Base-by-base conservation (phyloP, 345 rosid genomes). In the Citrus sp. region DNA sequence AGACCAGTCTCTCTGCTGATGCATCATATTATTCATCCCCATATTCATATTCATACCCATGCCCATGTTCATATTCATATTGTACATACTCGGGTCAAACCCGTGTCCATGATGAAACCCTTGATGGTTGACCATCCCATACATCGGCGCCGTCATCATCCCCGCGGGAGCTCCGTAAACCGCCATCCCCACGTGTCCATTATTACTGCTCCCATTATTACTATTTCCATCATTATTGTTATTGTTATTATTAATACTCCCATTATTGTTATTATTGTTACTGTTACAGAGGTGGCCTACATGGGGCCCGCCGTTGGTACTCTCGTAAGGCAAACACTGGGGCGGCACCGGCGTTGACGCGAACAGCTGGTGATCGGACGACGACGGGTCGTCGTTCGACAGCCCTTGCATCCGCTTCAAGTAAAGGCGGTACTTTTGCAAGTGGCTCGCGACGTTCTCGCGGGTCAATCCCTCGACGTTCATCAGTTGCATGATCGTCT, bases 401-500 rank as follows among this genome's bases (percentile, higher is more conserved):
- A 89, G 58, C 8, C 99, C 97, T 61, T 94, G 97, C 98, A 93
- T 97, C 86, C 99, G 76, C 77, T 90, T 97, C 75, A 94, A 83
- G 78, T 94, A 97, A 5, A 97, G 90, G 30, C 99, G 85, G 76
- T 97, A 97, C 80, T 97, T 97, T 64, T 97, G 99, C 70, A 97
- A 78, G 80, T 97, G 98, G 73, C 96, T 93, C 1, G 99, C 99
- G 2, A 97, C 99, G 86, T 94, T 97, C 75, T 97, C 98, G 9
- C 98, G 87, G 24, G 97, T 97, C 80, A 97, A 34, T 5, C 99
- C 99, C 70, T 94, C 98, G 1, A 97, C 99, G 77, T 97, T 97
- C 99, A 97, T 97, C 82, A 94, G 69, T 87, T 94, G 99, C 99
- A 97, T 97, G 78, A 97, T 94, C 55, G 98, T 94, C 88, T 97